phyloP scores from a whole-genome alignment of 805 yeast species.

The Wickerhamiella spandovensis region DNA sequence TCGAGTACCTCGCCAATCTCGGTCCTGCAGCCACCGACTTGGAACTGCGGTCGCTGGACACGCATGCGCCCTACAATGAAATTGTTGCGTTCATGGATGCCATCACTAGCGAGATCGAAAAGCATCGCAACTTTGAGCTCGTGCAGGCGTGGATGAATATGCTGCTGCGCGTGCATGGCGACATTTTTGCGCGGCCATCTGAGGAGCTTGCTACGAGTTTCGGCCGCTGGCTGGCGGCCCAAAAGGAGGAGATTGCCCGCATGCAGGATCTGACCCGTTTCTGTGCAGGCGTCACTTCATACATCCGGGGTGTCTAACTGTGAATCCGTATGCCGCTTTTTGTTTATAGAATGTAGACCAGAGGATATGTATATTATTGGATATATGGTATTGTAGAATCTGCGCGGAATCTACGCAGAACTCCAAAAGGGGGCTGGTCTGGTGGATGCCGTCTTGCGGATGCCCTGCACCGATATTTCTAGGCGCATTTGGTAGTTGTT shows the following conservation, averaged over 20 bases:
- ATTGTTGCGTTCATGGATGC: conserved; percentile 55
- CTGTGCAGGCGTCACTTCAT: conserved; percentile 65
- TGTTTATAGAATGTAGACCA: too few relatives aligned
- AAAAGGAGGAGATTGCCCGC: conserved; percentile 30
- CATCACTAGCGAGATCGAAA: conserved; percentile 40
- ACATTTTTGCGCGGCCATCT: conserved; percentile 36
- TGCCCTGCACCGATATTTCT: too few relatives aligned
- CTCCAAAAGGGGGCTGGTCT: too few relatives aligned
- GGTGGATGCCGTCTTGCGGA: too few relatives aligned
- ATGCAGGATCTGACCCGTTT: conserved; percentile 61
- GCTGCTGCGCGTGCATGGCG: conserved; percentile 70
- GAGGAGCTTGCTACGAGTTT: conserved; percentile 34
- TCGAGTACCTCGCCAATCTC: conserved; percentile 40
- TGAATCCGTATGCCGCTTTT: too few relatives aligned
- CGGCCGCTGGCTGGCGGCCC: conserved; percentile 35
- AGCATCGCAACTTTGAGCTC: conserved; percentile 57
- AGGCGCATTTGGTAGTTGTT: too few relatives aligned
- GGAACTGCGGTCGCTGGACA: conserved; percentile 68
- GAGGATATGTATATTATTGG: background rate
- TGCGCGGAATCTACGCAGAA: too few relatives aligned
- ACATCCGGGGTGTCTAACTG: conserved; percentile 27
- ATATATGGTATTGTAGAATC: too few relatives aligned
- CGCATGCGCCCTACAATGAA: conserved; percentile 50
- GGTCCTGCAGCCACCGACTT: conserved; percentile 73
- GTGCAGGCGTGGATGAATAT: conserved; percentile 69